Evolutionary conservation across 176 grass and related monocot genomes (phyloP).

Genomic region (Aegilops longissima): DNA sequence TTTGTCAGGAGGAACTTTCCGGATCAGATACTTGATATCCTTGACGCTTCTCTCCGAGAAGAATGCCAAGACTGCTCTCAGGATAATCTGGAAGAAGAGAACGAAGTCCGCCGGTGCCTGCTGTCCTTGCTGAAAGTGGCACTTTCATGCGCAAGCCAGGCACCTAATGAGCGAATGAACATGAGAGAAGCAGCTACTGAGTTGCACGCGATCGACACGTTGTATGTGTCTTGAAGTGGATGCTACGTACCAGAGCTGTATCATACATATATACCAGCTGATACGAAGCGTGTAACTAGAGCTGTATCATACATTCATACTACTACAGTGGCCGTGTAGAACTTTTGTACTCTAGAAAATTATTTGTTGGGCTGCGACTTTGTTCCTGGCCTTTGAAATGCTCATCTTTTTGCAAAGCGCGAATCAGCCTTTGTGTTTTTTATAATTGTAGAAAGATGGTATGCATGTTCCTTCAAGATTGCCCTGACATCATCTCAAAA

Average conservation of each 20-base stretch:
- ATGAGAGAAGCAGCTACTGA: conserved; percentile 7
- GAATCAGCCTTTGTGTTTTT: not conserved
- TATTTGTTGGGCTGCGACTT: not conserved
- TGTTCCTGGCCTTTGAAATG: not conserved
- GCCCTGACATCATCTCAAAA: not conserved
- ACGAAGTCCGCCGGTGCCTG: not conserved
- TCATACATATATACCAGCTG: too few relatives aligned
- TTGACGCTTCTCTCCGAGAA: not conserved
- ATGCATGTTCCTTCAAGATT: not conserved
- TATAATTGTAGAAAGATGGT: not conserved
- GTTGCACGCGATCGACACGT: not conserved
- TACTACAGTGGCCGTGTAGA: not conserved
- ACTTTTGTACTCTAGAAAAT: not conserved
- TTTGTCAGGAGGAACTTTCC: conserved; percentile 3
- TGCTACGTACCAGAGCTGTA: too few relatives aligned
- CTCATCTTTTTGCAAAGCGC: not conserved
- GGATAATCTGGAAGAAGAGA: not conserved
- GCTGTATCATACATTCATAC: not conserved
- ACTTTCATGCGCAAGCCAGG: not conserved
- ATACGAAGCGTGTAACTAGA: not conserved
- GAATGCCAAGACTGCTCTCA: not conserved
- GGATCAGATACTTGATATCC: not conserved
- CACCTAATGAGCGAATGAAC: not conserved
- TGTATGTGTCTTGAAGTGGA: not conserved
- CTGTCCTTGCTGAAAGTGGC: conserved; percentile 13